A percentile compares a stretch with the other conserved stretches of the same genome.
Evolutionary conservation across 2,329 filamentous ascomycete species (phyloP).

Genomic region (Paraphaeosphaeria sporulosa): DNA sequence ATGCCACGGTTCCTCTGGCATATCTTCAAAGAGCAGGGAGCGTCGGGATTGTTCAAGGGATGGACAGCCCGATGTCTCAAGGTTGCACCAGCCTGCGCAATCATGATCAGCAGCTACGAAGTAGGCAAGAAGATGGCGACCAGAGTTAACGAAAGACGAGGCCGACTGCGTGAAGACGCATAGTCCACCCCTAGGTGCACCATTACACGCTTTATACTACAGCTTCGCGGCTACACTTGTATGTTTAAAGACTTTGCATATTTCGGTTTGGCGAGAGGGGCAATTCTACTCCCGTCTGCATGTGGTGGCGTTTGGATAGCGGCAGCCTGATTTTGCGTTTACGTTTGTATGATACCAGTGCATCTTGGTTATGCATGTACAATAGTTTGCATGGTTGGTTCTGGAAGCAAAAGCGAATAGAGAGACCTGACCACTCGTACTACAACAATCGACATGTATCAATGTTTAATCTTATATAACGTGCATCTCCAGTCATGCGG

Average conservation of each 20-base stretch:
- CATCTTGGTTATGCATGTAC: constrained; percentile 10
- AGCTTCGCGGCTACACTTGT: constrained; percentile 4
- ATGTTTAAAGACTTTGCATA: constrained; percentile 16
- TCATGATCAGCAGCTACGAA: constrained; percentile 99
- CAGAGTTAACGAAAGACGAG: constrained; percentile 70
- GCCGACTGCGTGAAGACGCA: constrained; percentile 24
- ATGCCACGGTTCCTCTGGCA: constrained; percentile 89
- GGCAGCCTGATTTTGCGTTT: constrained; percentile 1
- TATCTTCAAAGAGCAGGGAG: constrained; percentile 86
- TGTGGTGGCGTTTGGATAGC: constrained; percentile 16
- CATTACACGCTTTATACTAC: not conserved
- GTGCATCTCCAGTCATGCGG: not conserved
- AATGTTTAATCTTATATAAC: not conserved
- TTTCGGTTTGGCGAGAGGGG: constrained; percentile 11
- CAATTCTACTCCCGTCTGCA: constrained; percentile 24
- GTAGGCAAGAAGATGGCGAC: constrained; percentile 89
- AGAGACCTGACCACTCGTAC: not conserved
- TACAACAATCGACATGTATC: not conserved
- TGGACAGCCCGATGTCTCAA: constrained; percentile 93
- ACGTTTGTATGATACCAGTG: constrained; percentile 17
- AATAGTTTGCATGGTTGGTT: not conserved
- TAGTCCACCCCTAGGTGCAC: not conserved
- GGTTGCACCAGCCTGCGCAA: constrained; percentile 94
- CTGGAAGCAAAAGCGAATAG: constrained; percentile 4
- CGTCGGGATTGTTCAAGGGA: constrained; percentile 82